phyloP scores from a whole-genome alignment of 257 asterid genomes.

The Solanum pinnatisectum region DNA sequence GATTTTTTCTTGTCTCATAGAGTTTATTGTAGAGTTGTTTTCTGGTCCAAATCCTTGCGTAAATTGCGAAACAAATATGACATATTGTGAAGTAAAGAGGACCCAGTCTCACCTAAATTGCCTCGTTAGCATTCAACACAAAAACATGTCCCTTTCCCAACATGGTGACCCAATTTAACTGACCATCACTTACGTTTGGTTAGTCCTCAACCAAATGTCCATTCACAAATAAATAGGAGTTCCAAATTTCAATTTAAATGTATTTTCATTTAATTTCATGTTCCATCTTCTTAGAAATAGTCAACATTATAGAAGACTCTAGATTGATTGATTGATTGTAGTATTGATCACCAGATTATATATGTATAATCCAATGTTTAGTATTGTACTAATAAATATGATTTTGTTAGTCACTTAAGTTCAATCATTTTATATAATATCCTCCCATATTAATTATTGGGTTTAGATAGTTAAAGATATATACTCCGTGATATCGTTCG shows the following conservation, averaged over 20 bases:
- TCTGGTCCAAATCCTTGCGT: not conserved
- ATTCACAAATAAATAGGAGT: not conserved
- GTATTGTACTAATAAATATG: not conserved
- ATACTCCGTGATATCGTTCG: not conserved
- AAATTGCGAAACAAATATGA: not conserved
- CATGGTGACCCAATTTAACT: not conserved
- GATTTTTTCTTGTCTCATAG: not conserved
- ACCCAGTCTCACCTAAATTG: not conserved
- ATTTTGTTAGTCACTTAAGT: not conserved
- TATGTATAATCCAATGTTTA: not conserved
- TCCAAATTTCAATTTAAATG: not conserved
- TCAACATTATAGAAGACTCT: not conserved
- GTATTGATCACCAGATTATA: not conserved
- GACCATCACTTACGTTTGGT: not conserved
- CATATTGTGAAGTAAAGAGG: not conserved
- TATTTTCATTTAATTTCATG: not conserved
- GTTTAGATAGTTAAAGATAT: not conserved
- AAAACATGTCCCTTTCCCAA: not conserved
- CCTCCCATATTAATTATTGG: not conserved
- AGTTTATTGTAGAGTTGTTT: not conserved
- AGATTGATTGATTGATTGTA: not conserved
- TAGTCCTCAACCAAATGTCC: not conserved
- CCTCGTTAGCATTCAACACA: not conserved
- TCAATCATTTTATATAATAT: not conserved
- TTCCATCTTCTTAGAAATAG: not conserved